Evolutionary conservation across 768 basidiomycete genomes (phyloP), one percentile per base, ranked within the genome.

Genomic region (Sarcomyxa edulis): DNA sequence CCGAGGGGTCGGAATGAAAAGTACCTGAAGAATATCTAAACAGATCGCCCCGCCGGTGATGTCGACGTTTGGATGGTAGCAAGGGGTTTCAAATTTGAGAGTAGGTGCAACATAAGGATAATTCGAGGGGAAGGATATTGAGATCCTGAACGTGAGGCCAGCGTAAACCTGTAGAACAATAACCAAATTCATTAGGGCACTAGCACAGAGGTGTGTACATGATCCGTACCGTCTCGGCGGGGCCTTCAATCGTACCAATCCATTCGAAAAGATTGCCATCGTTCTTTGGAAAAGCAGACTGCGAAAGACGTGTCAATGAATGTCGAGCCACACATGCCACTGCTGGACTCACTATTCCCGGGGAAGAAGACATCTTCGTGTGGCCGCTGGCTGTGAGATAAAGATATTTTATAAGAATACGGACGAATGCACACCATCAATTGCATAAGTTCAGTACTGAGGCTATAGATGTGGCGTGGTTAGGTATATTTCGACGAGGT

Each of bases 41-140:
- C 87, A 92, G 47, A 91, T 90, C 15, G 81, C 74, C 25, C 86
- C 86, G 27, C 76, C 71, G 10, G 61, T 66, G 33, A 92, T 74
- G 56, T 92, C 89, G 24, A 94, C 86, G 50, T 94, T 94, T 6
- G 92, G 91, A 52, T 95, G 91, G 64, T 76, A 94, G 64, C 90
- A 92, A 5, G 88, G 86, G 4, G 89, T 81, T 36, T 89, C 87
- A 49, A 92, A 95, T 55, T 83, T 85, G 60, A 95, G 88, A 7
- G 73, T 67, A 0, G 92, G 92, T 3, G 92, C 71, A 7, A 80
- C 79, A 59, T 89, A 93, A 14, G 92, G 92, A 54, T 94, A 95
- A 56, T 88, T 89, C 43, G 82, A 62, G 6, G 89, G 90, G 64
- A 93, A 95, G 9, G 76, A 70, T 38, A 95, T 87, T 7, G 78